Evolutionary conservation across 2,329 filamentous ascomycete genomes (phyloP).

Genomic region (Boeremia lycopersici): DNA sequence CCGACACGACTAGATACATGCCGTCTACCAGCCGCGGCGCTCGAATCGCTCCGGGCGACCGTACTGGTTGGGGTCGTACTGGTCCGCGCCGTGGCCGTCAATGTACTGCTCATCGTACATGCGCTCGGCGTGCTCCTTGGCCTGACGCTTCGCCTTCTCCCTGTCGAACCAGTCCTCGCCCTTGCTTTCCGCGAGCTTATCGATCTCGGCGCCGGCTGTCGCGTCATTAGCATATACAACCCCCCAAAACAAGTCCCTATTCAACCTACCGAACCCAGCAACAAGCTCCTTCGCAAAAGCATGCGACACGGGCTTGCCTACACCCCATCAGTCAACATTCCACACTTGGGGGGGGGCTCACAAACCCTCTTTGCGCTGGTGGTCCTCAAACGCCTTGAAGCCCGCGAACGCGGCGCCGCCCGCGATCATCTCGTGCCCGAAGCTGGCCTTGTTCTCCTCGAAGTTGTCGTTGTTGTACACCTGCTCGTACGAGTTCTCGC

Average conservation of each 20-base stretch:
- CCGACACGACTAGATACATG: too few relatives aligned
- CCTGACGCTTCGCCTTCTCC: slow-evolving; percentile 55
- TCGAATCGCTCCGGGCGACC: slow-evolving; percentile 42
- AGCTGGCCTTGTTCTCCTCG: slow-evolving; percentile 63
- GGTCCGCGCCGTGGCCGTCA: slow-evolving; percentile 46
- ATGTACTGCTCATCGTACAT: slow-evolving; percentile 59
- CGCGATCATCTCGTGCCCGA: slow-evolving; percentile 76
- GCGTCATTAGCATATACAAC: too few relatives aligned
- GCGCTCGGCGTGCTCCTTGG: slow-evolving; percentile 50
- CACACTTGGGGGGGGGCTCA: too few relatives aligned
- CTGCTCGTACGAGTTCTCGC: slow-evolving; percentile 60
- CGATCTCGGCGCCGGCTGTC: slow-evolving; percentile 50
- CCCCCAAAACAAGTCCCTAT: too few relatives aligned
- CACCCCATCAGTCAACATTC: too few relatives aligned
- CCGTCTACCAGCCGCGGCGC: slow-evolving; percentile 34
- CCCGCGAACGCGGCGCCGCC: slow-evolving; percentile 79
- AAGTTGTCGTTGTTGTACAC: slow-evolving; percentile 58
- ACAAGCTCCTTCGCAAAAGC: slow-evolving; percentile 78
- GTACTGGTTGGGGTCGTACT: slow-evolving; percentile 55
- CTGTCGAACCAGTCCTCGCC: slow-evolving; percentile 57
- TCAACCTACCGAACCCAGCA: slow-evolving; percentile 72
- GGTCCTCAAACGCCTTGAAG: slow-evolving; percentile 80
- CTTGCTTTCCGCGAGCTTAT: slow-evolving; percentile 68
- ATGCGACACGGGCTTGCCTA: slow-evolving; percentile 74
- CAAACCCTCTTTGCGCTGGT: slow-evolving; percentile 71